These are phyloP conservation scores for Phytophthora cactorum DNA, from an alignment of 352 stramenopile genomes.

Conservation along the genomic window DNA sequence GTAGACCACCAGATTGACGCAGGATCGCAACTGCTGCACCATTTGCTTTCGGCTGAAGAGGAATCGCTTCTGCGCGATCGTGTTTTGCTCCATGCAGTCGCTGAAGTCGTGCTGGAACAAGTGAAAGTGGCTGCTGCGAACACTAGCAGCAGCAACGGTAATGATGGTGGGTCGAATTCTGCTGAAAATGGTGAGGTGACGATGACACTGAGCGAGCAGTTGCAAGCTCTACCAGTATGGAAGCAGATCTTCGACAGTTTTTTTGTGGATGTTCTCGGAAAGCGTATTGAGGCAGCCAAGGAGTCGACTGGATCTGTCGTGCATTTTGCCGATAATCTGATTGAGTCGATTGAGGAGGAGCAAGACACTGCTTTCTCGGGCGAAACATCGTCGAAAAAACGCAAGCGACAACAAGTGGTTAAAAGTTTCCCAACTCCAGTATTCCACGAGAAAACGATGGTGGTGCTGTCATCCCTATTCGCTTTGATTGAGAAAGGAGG, in stretches of 20 bases:
- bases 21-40: conserved; percentile 57
- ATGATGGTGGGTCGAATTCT: conserved; percentile 23
- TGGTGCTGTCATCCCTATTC: conserved; percentile 58
- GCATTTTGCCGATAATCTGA: conserved; percentile 38
- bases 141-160: conserved; percentile 27
- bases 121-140: conserved; percentile 41
- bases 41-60: conserved; percentile 66
- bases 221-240: conserved; percentile 58
- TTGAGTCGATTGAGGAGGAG: conserved; percentile 43
- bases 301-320: conserved; percentile 37
- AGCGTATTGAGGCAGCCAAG: conserved; percentile 39
- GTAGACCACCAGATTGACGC: conserved; percentile 67
- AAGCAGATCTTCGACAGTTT: conserved; percentile 69
- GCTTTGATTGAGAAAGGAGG: conserved; percentile 55
- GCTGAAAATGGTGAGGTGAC: conserved; percentile 46
- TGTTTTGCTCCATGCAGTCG: conserved; percentile 76
- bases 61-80: conserved; percentile 72
- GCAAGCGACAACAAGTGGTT: conserved; percentile 37
- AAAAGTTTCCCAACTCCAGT: conserved; percentile 59
- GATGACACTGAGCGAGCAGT: conserved; percentile 46
- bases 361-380: conserved; percentile 8
- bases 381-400: conserved; percentile 33
- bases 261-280: conserved; percentile 54
- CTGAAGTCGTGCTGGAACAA: conserved; percentile 64
- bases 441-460: conserved; percentile 70